These are phyloP conservation scores for Candida xiaguanensis DNA, from an alignment of 805 yeast species.

Conservation along the genomic window DNA sequence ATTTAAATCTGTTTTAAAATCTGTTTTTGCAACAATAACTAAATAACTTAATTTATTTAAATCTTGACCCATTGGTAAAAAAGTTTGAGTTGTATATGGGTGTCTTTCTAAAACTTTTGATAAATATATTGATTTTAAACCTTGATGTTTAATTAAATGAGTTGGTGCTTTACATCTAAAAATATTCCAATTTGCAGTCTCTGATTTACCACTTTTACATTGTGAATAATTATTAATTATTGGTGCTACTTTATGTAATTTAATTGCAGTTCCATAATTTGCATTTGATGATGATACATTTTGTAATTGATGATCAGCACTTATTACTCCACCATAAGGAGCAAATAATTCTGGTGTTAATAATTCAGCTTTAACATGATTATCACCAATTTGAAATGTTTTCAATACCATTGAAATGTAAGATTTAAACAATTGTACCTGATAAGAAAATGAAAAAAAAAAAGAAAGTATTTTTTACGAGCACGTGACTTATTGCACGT, in stretches of 20 bases:
- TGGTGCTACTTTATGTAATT: conserved; percentile 70
- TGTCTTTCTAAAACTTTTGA: conserved; percentile 83
- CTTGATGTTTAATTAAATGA: conserved; percentile 43
- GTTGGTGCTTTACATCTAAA: conserved; percentile 77
- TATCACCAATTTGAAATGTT: conserved; percentile 26
- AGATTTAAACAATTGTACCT: not conserved
- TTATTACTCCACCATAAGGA: conserved; percentile 71
- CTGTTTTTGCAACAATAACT: conserved; percentile 73
- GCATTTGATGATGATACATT: conserved; percentile 48
- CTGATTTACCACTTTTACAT: conserved; percentile 44
- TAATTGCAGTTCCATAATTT: conserved; percentile 91
- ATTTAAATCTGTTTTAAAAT: conserved; percentile 29
- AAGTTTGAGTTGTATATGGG: conserved; percentile 85
- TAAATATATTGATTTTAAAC: conserved; percentile 11
- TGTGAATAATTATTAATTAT: conserved; percentile 48
- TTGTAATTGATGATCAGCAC: conserved; percentile 69
- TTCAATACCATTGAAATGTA: conserved; percentile 43
- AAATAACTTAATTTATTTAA: conserved; percentile 53
- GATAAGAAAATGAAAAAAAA: not conserved
- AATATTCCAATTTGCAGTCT: conserved; percentile 74
- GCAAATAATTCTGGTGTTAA: conserved; percentile 66
- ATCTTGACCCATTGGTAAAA: conserved; percentile 79
- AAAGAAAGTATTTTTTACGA: no score
- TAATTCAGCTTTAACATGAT: conserved; percentile 45
- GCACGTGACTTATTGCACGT: not conserved